Percentiles rank a stretch among this genome's conserved stretches.
phyloP scores from a whole-genome alignment of 2,329 filamentous ascomycete species.

The Colletotrichum aenigma region DNA sequence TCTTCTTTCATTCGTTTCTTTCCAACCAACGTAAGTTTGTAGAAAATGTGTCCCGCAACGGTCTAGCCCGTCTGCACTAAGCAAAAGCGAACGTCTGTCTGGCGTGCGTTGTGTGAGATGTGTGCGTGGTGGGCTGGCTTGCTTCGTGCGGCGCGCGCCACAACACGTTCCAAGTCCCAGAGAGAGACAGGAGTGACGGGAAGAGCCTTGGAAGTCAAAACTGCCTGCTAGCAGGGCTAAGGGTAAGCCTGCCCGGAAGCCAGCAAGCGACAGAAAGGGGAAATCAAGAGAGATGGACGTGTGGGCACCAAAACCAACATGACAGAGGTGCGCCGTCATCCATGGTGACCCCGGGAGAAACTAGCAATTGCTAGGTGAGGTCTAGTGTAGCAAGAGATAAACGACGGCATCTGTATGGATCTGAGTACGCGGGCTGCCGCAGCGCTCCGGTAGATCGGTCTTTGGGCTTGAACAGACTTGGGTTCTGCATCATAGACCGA shows the following conservation, averaged over 20 bases:
- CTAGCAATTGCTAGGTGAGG: background rate
- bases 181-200: background rate
- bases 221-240: background rate
- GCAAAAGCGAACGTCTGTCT: background rate
- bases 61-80: background rate
- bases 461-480: conserved; percentile 1
- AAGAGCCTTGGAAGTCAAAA: background rate
- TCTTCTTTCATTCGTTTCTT: background rate
- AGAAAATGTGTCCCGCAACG: background rate
- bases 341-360: conserved; percentile 1
- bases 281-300: background rate
- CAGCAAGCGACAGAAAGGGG: background rate
- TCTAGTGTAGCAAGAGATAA: background rate
- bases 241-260: background rate
- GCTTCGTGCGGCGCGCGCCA: background rate
- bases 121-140: conserved; percentile 6
- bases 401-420: background rate
- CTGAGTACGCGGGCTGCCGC: background rate
- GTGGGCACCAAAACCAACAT: background rate
- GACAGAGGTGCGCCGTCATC: background rate
- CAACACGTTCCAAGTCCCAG: background rate
- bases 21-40: background rate
- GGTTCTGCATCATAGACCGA: background rate
- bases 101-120: background rate
- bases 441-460: background rate